Evolutionary conservation across 179 eudicot species (phyloP).

Genomic region (Drosera spatulata): DNA sequence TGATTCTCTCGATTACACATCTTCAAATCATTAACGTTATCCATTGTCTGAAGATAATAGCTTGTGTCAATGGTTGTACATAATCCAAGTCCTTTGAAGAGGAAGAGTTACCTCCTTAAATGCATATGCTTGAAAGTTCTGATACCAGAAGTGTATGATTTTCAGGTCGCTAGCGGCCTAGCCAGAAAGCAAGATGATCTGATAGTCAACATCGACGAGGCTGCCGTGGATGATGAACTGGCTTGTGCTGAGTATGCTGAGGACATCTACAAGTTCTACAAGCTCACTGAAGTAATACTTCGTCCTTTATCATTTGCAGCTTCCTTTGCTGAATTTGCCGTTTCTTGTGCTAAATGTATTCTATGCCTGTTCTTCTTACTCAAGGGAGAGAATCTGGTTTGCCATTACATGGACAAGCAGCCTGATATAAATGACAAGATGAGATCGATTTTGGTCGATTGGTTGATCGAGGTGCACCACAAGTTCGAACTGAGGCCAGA

Average conservation of each 20-base stretch:
- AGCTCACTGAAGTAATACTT: conserved; percentile 40
- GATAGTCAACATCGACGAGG: conserved; percentile 58
- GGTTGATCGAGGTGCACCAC: conserved; percentile 83
- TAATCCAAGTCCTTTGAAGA: too few species aligned
- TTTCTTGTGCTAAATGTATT: not conserved
- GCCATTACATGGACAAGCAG: conserved; percentile 58
- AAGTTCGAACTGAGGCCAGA: conserved; percentile 73
- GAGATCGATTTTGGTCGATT: conserved; percentile 77
- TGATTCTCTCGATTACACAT: too few species aligned
- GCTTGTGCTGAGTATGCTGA: conserved; percentile 79
- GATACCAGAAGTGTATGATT: not conserved
- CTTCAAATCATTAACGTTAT: too few species aligned
- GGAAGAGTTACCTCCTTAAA: not conserved
- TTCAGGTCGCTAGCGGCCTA: conserved; percentile 57
- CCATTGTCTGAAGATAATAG: too few species aligned
- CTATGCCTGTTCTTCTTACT: too few species aligned
- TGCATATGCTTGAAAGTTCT: not conserved
- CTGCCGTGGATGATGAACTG: conserved; percentile 51
- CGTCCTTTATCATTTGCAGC: not conserved
- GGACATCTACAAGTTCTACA: conserved; percentile 73
- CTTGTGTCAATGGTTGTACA: too few species aligned
- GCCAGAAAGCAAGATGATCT: conserved; percentile 25
- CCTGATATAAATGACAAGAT: conserved; percentile 56
- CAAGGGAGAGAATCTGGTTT: conserved; percentile 45
- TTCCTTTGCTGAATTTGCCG: too few species aligned